These are phyloP conservation scores for Pseudogymnoascus sp. DNA, from an alignment of 2,329 filamentous ascomycete genomes.

Conservation along the genomic window DNA sequence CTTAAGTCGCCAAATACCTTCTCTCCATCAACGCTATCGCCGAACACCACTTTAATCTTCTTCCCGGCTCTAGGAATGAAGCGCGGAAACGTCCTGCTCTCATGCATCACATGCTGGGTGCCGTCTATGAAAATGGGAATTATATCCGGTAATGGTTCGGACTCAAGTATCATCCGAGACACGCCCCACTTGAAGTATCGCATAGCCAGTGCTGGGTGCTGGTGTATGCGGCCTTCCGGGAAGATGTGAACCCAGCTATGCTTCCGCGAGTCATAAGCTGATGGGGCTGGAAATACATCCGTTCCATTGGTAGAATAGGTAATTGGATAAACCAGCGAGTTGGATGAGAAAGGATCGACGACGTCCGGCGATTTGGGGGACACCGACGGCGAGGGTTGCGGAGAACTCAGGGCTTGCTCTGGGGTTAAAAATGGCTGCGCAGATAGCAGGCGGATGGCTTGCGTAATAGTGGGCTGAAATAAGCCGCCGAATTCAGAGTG, in stretches of 20 bases:
- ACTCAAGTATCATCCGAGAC: slow-evolving; percentile 82
- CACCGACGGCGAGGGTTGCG: slow-evolving; percentile 9
- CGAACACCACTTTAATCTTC: slow-evolving; percentile 66
- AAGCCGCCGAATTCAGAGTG: slow-evolving; percentile 74
- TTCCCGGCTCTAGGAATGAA: slow-evolving; percentile 71
- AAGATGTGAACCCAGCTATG: slow-evolving; percentile 92
- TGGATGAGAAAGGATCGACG: slow-evolving; percentile 48
- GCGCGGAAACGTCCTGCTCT: slow-evolving; percentile 69
- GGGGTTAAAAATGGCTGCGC: slow-evolving; percentile 38
- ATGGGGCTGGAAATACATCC: slow-evolving; percentile 64
- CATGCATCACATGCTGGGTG: slow-evolving; percentile 80
- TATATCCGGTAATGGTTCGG: slow-evolving; percentile 77
- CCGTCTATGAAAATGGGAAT: slow-evolving; percentile 94
- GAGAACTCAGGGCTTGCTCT: slow-evolving; percentile 10
- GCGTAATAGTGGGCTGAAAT: slow-evolving; percentile 80
- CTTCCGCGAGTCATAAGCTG: slow-evolving; percentile 60
- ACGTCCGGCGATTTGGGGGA: slow-evolving; percentile 25
- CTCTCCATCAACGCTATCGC: slow-evolving; percentile 68
- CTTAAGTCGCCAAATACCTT: slow-evolving; percentile 71
- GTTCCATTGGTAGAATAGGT: slow-evolving; percentile 59
- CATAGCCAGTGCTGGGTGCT: slow-evolving; percentile 69
- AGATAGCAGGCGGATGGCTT: slow-evolving; percentile 79
- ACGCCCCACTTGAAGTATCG: slow-evolving; percentile 99
- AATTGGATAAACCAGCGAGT: slow-evolving; percentile 21
- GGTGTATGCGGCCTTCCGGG: slow-evolving; percentile 90